These are phyloP conservation scores for Skeletonema potamos DNA, from an alignment of 108 stramenopile genomes.

Conservation along the genomic window DNA sequence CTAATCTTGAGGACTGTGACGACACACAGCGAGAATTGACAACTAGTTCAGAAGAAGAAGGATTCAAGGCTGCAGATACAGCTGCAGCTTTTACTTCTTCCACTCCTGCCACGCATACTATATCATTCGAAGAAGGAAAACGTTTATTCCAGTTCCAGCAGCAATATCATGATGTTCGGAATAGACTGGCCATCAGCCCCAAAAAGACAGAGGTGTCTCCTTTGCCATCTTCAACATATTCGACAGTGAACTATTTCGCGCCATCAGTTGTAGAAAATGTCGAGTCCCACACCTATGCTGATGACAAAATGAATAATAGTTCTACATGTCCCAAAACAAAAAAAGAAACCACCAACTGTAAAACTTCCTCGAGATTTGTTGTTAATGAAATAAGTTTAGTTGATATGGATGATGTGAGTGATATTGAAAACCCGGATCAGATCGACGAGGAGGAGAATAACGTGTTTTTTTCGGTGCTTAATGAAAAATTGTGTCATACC, in stretches of 20 bases:
- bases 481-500: background rate
- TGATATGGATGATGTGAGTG: background rate
- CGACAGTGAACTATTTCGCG: background rate
- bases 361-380: background rate
- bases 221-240: background rate
- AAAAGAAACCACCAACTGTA: background rate
- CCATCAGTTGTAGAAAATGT: background rate
- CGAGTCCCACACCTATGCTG: background rate
- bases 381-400: background rate
- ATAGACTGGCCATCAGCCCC: no score
- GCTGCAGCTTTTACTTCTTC: background rate
- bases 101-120: no score
- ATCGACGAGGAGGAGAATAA: background rate
- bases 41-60: background rate
- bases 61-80: background rate
- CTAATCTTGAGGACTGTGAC: no score
- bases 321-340: background rate
- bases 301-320: background rate
- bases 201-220: background rate
- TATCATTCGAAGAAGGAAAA: background rate
- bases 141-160: background rate
- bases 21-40: background rate
- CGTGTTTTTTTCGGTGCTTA: background rate
- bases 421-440: background rate
- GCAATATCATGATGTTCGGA: no score